phyloP scores from a whole-genome alignment of 495 filamentous ascomycete genomes.

The Penicillium atrosanguineum region DNA sequence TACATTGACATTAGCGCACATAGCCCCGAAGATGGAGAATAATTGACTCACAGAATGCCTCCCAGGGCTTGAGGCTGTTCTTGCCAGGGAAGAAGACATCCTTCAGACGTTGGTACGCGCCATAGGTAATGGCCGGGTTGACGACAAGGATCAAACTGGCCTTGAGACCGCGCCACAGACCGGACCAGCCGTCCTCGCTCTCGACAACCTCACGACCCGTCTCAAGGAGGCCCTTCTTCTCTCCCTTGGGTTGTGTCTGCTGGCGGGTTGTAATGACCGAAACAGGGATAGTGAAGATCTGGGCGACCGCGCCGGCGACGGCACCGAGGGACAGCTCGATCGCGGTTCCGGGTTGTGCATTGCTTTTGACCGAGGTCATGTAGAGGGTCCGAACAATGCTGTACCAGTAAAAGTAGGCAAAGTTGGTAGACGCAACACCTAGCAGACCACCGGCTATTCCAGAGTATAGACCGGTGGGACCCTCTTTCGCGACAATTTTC shows the following conservation, averaged over 20 bases:
- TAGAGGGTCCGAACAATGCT: constrained; percentile 83
- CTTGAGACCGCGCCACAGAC: constrained; percentile 93
- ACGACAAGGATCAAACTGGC: constrained; percentile 95
- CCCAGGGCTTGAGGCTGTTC: constrained; percentile 72
- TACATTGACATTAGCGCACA: constrained; percentile 31
- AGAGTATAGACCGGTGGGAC: constrained; percentile 77
- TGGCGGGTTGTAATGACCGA: constrained; percentile 94
- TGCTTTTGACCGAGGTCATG: constrained; percentile 60
- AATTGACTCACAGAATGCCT: constrained; percentile 78
- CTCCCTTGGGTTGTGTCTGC: constrained; percentile 82
- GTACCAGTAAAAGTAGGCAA: constrained; percentile 99
- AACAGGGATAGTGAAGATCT: constrained; percentile 95
- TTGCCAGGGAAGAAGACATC: constrained; percentile 76
- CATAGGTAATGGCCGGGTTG: constrained; percentile 97
- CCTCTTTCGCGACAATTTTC: constrained; percentile 83
- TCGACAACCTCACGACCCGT: constrained; percentile 86
- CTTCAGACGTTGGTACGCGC: constrained; percentile 89
- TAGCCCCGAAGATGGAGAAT: neutral
- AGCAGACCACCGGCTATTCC: constrained; percentile 83
- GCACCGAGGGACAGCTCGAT: constrained; percentile 86
- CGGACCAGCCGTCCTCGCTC: constrained; percentile 84
- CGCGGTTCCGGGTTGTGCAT: constrained; percentile 71
- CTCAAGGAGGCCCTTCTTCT: constrained; percentile 83
- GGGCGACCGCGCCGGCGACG: constrained; percentile 83
- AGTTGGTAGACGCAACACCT: constrained; percentile 95